Evolutionary conservation across 495 filamentous ascomycete genomes (phyloP).

Genomic region (Chaetomium cochliodes): DNA sequence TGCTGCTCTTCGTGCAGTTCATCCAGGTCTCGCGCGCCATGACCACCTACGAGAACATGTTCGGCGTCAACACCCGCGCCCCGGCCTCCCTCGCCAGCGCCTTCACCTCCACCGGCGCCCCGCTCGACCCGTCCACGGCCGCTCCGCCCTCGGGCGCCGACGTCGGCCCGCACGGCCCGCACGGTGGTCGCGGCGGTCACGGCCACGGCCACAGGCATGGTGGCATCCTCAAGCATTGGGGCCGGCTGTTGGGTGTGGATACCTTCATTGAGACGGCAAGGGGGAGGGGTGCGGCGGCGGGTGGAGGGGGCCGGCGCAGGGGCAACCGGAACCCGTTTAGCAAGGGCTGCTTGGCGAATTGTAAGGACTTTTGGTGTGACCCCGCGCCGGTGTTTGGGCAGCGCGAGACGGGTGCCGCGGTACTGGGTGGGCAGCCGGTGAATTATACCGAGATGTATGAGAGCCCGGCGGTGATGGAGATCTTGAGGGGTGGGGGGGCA

Average conservation of each 20-base stretch:
- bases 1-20: conserved; percentile 90
- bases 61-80: conserved; percentile 57
- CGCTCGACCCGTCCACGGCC: conserved; percentile 54
- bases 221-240: conserved; percentile 75
- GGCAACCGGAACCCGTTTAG: conserved; percentile 78
- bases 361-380: conserved; percentile 96
- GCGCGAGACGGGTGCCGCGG: conserved; percentile 67
- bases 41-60: conserved; percentile 96
- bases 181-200: conserved; percentile 36
- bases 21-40: conserved; percentile 86
- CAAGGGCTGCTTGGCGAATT: conserved; percentile 76
- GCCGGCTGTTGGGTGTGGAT: conserved; percentile 81
- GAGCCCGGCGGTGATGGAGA: conserved; percentile 62
- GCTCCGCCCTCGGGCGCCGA: conserved; percentile 34
- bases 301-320: conserved; percentile 38
- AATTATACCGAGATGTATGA: conserved; percentile 93
- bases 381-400: conserved; percentile 75
- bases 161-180: conserved; percentile 25
- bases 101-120: conserved; percentile 73
- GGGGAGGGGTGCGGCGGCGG: conserved; percentile 54
- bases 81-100: conserved; percentile 72
- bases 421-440: conserved; percentile 73
- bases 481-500: conserved; percentile 30
- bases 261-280: conserved; percentile 81
- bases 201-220: conserved; percentile 48